Evolutionary conservation across 768 basidiomycete genomes (phyloP).

Genomic region (Collybia sordida): DNA sequence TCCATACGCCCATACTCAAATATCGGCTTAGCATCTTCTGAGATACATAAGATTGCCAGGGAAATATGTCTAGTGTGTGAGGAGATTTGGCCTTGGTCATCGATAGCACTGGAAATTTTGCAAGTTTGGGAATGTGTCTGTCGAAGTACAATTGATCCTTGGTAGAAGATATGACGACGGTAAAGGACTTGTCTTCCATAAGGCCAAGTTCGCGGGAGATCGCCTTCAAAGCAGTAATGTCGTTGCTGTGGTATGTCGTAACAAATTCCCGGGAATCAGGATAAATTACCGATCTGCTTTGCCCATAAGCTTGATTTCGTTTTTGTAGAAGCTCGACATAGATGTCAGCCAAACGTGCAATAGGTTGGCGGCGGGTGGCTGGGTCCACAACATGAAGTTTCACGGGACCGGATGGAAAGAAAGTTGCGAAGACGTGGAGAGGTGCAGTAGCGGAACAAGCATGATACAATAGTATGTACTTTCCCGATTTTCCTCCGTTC

Average conservation of each 20-base stretch:
- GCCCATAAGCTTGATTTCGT: conserved; percentile 38
- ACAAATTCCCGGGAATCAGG: conserved; percentile 58
- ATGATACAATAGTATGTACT: conserved; percentile 89
- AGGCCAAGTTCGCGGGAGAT: conserved; percentile 85
- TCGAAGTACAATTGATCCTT: conserved; percentile 88
- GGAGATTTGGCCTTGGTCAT: conserved; percentile 78
- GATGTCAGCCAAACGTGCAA: conserved; percentile 71
- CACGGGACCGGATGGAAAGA: conserved; percentile 67
- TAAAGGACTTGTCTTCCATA: conserved; percentile 70
- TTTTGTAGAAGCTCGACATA: conserved; percentile 67
- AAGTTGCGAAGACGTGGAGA: conserved; percentile 87
- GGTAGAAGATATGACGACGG: conserved; percentile 80
- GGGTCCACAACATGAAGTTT: conserved; percentile 90
- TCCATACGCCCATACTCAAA: conserved; percentile 72
- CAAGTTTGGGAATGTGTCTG: conserved; percentile 60
- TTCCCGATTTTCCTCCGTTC: conserved; percentile 62
- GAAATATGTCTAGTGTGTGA: conserved; percentile 80
- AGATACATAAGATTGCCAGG: conserved; percentile 84
- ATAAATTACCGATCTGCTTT: conserved; percentile 59
- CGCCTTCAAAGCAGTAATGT: conserved; percentile 78
- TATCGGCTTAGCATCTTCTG: conserved; percentile 86
- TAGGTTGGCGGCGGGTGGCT: conserved; percentile 80
- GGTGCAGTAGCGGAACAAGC: conserved; percentile 69
- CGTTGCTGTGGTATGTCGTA: conserved; percentile 76
- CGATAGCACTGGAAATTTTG: conserved; percentile 84